Base-by-base conservation (phyloP, 2,329 filamentous ascomycete species). In the Fusarium bulbicola region DNA sequence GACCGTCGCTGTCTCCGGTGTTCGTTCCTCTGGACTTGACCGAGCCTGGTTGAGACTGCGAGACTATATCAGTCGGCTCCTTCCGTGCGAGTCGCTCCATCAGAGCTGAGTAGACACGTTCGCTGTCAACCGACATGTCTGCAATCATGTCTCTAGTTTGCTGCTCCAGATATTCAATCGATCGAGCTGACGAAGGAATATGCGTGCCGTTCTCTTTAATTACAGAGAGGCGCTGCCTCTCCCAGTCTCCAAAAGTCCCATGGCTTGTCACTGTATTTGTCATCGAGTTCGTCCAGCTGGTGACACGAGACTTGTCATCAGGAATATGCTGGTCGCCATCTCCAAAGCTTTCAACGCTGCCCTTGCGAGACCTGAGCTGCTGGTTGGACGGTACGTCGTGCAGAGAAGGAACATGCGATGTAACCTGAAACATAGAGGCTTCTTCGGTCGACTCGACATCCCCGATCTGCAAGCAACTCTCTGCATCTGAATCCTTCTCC, bases 271-370 rank as follows among this genome's bases (percentile, higher is more conserved):
- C 86, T 6, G 88, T 90, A 63, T 86, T 86, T 4, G 86, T 84
- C 3, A 88, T 89, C 1, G 92, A 92, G 68, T 90, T 89, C 9
- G 88, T 88, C 92, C 92, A 94, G 79, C 92, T 94, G 5, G 92
- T 93, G 57, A 93, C 89, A 28, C 92, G 84, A n/a, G 90, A 92
- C 72, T 84, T 88, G 26, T 89, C 86, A 43, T 88, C 86, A 20
- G 80, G 83, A 3, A 75, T 76, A 57, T 81, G 81, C 45, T 79
- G 80, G 40, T 79, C 80, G 11, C 84, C 83, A 59, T 82, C 85
- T 28, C 73, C 74, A 6, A 87, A 72, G 66, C 86, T 90, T 66
- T 87, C 87, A 10, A 90, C 74, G 68, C 89, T 91, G 3, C 88
- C 89, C 73, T 86, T 83, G 40, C 86, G 85, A 13, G 89, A 90